phyloP scores from a whole-genome alignment of 23 red algal species.

The Gracilaria domingensis region DNA sequence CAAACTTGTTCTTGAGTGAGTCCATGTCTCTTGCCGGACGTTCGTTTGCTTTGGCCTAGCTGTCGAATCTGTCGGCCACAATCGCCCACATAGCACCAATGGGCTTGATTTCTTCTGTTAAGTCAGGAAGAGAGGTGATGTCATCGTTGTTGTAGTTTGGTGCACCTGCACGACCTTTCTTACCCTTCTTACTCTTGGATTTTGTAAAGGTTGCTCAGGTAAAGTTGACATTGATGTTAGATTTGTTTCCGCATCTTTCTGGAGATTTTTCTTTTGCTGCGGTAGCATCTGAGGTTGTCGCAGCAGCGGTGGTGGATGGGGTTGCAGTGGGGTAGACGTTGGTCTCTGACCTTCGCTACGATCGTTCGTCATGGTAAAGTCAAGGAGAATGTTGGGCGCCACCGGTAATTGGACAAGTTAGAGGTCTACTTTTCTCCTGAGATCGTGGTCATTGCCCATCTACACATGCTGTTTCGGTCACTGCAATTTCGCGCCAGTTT shows the following conservation, averaged over 20 bases:
- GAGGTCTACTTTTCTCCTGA: too few relatives aligned
- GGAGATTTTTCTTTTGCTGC: too few relatives aligned
- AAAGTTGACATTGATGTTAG: background rate
- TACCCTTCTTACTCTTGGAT: background rate
- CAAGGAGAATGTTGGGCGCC: too few relatives aligned
- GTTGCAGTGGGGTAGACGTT: too few relatives aligned
- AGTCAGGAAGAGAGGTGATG: too few relatives aligned
- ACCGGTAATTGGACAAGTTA: too few relatives aligned
- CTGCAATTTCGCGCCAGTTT: background rate
- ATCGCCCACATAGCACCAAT: background rate
- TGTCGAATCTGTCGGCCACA: background rate
- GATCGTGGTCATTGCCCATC: background rate
- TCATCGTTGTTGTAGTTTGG: too few relatives aligned
- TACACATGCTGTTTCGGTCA: background rate
- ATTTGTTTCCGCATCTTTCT: background rate
- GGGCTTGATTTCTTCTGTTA: background rate
- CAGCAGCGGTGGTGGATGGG: too few relatives aligned
- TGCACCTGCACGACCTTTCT: slow-evolving; percentile 7
- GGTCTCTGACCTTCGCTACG: too few relatives aligned
- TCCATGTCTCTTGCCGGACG: background rate
- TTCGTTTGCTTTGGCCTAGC: background rate
- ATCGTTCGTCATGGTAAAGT: too few relatives aligned
- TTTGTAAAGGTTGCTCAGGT: background rate
- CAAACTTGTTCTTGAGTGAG: slow-evolving; percentile 31
- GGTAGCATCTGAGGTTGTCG: too few relatives aligned